Percentiles rank a stretch among this genome's conserved stretches.
phyloP scores from a whole-genome alignment of 2,329 filamentous ascomycete genomes.

The Blastomyces silverae region DNA sequence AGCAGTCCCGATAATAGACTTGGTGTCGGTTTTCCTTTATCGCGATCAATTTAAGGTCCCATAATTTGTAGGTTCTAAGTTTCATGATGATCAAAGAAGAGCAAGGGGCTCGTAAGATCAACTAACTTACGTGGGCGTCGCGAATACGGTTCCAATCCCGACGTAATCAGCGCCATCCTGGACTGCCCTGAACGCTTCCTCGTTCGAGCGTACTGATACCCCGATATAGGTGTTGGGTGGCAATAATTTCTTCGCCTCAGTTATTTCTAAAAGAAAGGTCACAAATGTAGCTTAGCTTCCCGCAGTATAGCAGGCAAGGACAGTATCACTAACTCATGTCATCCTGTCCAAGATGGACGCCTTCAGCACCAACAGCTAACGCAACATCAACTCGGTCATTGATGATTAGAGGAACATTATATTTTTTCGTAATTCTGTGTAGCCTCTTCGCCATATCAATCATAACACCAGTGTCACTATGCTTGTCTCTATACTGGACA shows the following conservation, averaged over 20 bases:
- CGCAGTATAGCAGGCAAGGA: conserved; percentile 12
- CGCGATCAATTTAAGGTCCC: conserved; percentile 15
- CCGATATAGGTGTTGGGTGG: conserved; percentile 77
- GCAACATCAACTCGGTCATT: conserved; percentile 92
- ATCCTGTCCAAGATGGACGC: conserved; percentile 91
- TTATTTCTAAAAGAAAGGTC: conserved; percentile 44
- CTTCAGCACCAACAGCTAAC: conserved; percentile 76
- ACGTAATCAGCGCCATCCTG: conserved; percentile 78
- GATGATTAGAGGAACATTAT: conserved; percentile 74
- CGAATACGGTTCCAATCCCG: conserved; percentile 82
- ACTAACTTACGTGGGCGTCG: conserved; percentile 63
- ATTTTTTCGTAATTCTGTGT: conserved; percentile 60
- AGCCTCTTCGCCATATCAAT: conserved; percentile 64
- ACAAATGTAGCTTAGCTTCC: neutral
- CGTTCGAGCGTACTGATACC: conserved; percentile 68
- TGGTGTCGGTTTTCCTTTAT: conserved; percentile 74
- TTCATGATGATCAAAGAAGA: conserved; percentile 5
- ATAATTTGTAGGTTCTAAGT: neutral
- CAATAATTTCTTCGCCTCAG: conserved; percentile 62
- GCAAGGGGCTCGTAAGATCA: conserved; percentile 14
- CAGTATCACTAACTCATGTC: conserved; percentile 59
- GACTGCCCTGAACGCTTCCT: conserved; percentile 67
- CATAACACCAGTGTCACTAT: conserved; percentile 63
- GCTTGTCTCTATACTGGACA: conserved; percentile 89
- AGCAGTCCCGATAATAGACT: conserved; percentile 67